Conservation (phyloP, 139 green algal species). For the Chlorokybus atmophyticus region DNA sequence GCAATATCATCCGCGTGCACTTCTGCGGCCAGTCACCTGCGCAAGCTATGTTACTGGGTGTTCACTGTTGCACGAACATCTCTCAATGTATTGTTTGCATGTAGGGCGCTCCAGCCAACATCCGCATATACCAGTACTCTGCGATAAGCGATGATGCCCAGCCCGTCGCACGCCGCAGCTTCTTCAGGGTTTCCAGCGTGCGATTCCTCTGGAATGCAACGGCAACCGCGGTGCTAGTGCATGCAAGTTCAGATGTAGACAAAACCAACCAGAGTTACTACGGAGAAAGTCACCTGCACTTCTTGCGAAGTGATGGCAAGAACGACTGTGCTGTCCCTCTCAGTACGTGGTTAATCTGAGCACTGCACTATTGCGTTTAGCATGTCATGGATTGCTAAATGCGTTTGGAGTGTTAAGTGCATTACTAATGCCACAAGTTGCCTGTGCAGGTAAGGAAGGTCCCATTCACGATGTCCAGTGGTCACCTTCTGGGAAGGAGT, state of each 20-base stretch:
- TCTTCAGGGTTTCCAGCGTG: slow-evolving; percentile 42
- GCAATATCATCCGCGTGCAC: not conserved
- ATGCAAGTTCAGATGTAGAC: slow-evolving; percentile 73
- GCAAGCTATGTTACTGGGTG: not conserved
- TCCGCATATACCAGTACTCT: slow-evolving; percentile 41
- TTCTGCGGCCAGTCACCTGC: not conserved
- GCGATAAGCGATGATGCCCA: slow-evolving; percentile 5
- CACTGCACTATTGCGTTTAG: too few species aligned
- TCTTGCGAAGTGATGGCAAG: slow-evolving; percentile 45
- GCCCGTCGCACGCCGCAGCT: slow-evolving; percentile 42
- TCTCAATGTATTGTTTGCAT: slow-evolving; percentile 8
- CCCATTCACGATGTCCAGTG: slow-evolving; percentile 93
- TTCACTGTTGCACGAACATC: not conserved
- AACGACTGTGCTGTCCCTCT: slow-evolving; percentile 39
- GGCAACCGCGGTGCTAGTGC: slow-evolving; percentile 54
- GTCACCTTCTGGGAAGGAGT: slow-evolving; percentile 66
- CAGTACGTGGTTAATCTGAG: slow-evolving; percentile 10
- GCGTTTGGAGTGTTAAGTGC: too few species aligned
- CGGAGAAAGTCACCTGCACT: slow-evolving; percentile 84
- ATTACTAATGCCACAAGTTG: too few species aligned
- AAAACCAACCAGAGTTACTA: slow-evolving; percentile 82
- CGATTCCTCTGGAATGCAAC: slow-evolving; percentile 45
- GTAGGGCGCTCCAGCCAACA: slow-evolving; percentile 58
- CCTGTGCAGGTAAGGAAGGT: slow-evolving; percentile 71
- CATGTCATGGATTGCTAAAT: too few species aligned